Evolutionary conservation across 2,329 filamentous ascomycete genomes (phyloP).

Genomic region (Alternaria angustiovoidea): DNA sequence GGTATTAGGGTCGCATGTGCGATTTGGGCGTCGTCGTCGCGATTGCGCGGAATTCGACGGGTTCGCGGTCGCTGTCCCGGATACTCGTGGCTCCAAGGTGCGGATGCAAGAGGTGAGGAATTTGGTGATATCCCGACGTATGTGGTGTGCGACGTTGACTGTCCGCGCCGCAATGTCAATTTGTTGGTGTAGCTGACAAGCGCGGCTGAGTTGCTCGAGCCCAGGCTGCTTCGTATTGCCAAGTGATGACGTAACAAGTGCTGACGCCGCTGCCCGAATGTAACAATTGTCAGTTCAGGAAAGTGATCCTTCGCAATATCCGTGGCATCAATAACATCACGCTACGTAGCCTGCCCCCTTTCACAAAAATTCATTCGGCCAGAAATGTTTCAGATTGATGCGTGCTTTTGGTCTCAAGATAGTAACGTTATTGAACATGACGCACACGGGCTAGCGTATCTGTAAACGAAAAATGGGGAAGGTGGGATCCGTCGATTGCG

Average conservation of each 20-base stretch:
- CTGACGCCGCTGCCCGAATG: slow-evolving; percentile 10
- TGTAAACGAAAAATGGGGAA: slow-evolving; percentile 12
- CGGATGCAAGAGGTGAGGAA: background rate
- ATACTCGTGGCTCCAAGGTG: background rate
- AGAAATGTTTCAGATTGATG: background rate
- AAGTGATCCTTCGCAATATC: background rate
- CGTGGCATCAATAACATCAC: background rate
- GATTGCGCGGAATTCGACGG: slow-evolving; percentile 18
- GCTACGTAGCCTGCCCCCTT: background rate
- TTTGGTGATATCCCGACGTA: background rate
- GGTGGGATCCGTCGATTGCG: slow-evolving; percentile 4
- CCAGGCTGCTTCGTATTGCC: slow-evolving; percentile 19
- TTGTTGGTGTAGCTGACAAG: slow-evolving; percentile 24
- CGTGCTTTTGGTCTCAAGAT: slow-evolving; percentile 16
- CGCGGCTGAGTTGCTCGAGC: slow-evolving; percentile 30
- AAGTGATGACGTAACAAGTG: slow-evolving; percentile 39
- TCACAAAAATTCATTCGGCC: background rate
- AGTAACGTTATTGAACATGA: slow-evolving; percentile 4
- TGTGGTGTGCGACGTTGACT: slow-evolving; percentile 6
- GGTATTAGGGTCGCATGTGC: slow-evolving; percentile 19
- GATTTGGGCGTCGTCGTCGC: slow-evolving; percentile 17
- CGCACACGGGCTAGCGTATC: slow-evolving; percentile 23
- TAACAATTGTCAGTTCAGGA: background rate
- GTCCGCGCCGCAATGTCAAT: slow-evolving; percentile 17
- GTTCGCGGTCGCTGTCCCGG: background rate